Evolutionary conservation across 176 grass and related monocot species (phyloP).

Genomic region (Hordeum vulgare): MorexV3_pseudomolecules_assembly NC_058522.1:143619917-143620416

Average conservation of each 20-base stretch:
- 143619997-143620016: neutral
- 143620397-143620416: constrained; percentile 72
- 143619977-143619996: neutral
- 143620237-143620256: constrained; percentile 92
- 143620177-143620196: constrained; percentile 62
- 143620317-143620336: no score
- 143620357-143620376: neutral
- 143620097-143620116: neutral
- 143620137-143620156: constrained; percentile 6
- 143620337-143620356: no score
- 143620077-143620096: no score
- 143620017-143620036: neutral
- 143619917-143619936: constrained; percentile 93
- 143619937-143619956: constrained; percentile 95
- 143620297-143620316: no score
- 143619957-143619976: constrained; percentile 85
- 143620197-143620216: constrained; percentile 78
- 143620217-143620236: constrained; percentile 91
- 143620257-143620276: constrained; percentile 29
- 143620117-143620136: neutral
- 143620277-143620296: neutral
- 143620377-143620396: constrained; percentile 39
- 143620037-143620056: neutral
- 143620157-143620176: constrained; percentile 61
- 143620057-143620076: neutral